Percentiles rank a stretch among this genome's conserved stretches.
These are phyloP conservation scores for Prunella vulgaris DNA, from an alignment of 257 asterid species.

Conservation along the genomic window DNA sequence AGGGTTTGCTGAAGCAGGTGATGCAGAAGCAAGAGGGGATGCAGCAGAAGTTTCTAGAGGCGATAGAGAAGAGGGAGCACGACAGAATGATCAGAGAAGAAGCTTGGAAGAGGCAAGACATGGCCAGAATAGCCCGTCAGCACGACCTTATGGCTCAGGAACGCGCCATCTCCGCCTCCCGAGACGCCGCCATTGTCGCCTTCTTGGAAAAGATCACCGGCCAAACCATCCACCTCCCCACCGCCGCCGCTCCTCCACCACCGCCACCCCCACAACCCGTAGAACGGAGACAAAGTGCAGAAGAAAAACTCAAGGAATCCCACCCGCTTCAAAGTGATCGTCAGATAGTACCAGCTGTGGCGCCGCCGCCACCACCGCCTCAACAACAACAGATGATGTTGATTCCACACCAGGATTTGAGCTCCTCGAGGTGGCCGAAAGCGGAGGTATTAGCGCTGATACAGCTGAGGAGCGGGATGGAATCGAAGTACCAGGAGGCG, in stretches of 20 bases:
- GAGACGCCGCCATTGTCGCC: conserved; percentile 33
- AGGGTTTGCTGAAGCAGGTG: conserved; percentile 34
- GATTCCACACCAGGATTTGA: conserved; percentile 13
- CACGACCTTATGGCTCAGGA: conserved; percentile 36
- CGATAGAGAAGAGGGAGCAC: conserved; percentile 32
- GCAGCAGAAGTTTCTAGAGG: conserved; percentile 34
- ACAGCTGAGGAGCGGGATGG: conserved; percentile 34
- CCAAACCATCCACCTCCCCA: conserved; percentile 25
- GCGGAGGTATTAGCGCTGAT: conserved; percentile 43
- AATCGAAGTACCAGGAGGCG: conserved; percentile 28
- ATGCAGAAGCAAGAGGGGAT: conserved; percentile 36
- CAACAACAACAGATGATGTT: background rate
- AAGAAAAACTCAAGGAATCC: background rate
- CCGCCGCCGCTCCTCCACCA: background rate
- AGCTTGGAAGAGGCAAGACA: conserved; percentile 41
- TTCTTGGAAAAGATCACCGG: conserved; percentile 40
- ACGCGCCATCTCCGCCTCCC: conserved; percentile 30
- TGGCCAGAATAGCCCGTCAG: conserved; percentile 29
- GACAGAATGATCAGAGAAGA: conserved; percentile 39
- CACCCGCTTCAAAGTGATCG: background rate
- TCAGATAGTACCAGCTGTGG: too few relatives aligned
- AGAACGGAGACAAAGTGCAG: background rate
- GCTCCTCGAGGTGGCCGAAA: conserved; percentile 43
- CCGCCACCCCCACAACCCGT: background rate
- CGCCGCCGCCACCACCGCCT: too few relatives aligned